These are phyloP conservation scores for Exutisphaerella laricina DNA, from an alignment of 2,329 filamentous ascomycete species.

Conservation along the genomic window DNA sequence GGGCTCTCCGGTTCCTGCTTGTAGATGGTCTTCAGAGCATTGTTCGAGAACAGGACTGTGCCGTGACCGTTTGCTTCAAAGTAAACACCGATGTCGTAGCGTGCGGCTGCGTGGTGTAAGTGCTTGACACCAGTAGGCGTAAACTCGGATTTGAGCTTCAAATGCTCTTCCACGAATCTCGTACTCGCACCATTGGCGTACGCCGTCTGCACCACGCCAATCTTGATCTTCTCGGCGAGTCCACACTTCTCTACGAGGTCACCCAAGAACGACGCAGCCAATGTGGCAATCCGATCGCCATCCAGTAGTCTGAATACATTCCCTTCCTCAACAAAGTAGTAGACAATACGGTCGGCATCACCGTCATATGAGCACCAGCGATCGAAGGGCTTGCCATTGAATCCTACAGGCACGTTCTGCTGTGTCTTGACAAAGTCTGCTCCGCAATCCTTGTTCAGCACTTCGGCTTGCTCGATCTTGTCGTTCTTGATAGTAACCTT, in stretches of 20 bases:
- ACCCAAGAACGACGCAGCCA: slow-evolving; percentile 88
- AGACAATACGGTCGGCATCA: slow-evolving; percentile 91
- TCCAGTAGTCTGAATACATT: slow-evolving; percentile 87
- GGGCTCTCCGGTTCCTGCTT: slow-evolving; percentile 81
- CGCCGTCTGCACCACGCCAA: slow-evolving; percentile 93
- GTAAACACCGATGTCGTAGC: slow-evolving; percentile 94
- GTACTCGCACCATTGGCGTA: slow-evolving; percentile 97
- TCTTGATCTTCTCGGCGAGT: slow-evolving; percentile 72
- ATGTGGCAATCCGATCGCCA: slow-evolving; percentile 91
- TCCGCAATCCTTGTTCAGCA: slow-evolving; percentile 83
- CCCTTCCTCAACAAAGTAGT: slow-evolving; percentile 83
- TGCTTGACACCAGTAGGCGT: slow-evolving; percentile 96
- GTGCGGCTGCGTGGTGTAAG: slow-evolving; percentile 90
- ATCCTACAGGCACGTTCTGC: slow-evolving; percentile 79
- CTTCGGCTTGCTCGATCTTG: slow-evolving; percentile 82
- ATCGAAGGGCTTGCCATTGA: slow-evolving; percentile 67
- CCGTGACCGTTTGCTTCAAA: slow-evolving; percentile 99
- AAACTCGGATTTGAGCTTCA: slow-evolving; percentile 85
- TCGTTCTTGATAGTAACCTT: slow-evolving; percentile 88
- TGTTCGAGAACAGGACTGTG: slow-evolving; percentile 87
- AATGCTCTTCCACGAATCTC: slow-evolving; percentile 79
- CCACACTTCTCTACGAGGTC: slow-evolving; percentile 78
- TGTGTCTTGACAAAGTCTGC: slow-evolving; percentile 97
- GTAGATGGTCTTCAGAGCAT: slow-evolving; percentile 71
- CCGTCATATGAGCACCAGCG: slow-evolving; percentile 90